phyloP scores from a whole-genome alignment of 1,139 yeast genomes.

The Taphrina confusa region DNA sequence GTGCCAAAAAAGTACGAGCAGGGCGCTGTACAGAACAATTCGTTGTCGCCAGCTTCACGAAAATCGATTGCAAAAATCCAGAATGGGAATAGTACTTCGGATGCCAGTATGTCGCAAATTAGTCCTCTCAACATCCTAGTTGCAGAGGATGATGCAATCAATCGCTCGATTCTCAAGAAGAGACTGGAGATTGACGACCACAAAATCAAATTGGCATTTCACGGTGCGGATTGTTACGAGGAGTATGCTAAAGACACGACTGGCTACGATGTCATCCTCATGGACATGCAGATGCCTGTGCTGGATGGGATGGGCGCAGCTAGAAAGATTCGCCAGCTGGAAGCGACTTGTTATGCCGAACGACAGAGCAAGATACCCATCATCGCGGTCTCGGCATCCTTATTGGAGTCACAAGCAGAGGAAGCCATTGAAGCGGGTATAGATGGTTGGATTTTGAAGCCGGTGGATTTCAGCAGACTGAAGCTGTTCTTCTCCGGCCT shows the following conservation, averaged over 20 bases:
- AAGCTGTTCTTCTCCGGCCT: constrained; percentile 20
- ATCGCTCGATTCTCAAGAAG: constrained; percentile 28
- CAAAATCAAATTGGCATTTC: constrained; percentile 9
- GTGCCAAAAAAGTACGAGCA: constrained; percentile 13
- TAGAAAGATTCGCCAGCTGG: constrained; percentile 23
- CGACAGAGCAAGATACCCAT: constrained; percentile 23
- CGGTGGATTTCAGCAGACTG: constrained; percentile 22
- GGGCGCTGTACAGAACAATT: not conserved
- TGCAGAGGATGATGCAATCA: constrained; percentile 34
- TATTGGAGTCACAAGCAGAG: constrained; percentile 22
- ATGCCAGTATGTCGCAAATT: not conserved
- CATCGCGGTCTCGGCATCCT: constrained; percentile 34
- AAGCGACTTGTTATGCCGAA: constrained; percentile 13
- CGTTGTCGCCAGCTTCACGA: not conserved
- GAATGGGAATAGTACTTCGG: not conserved
- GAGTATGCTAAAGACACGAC: constrained; percentile 16
- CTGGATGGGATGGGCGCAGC: constrained; percentile 62
- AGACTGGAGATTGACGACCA: constrained; percentile 30
- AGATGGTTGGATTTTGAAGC: constrained; percentile 34
- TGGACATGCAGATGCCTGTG: constrained; percentile 98
- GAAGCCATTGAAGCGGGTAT: constrained; percentile 26
- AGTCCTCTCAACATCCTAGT: constrained; percentile 18
- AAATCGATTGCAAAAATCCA: not conserved
- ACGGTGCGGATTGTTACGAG: constrained; percentile 28
- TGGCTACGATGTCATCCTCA: constrained; percentile 64